These are phyloP conservation scores for Fusarium udum DNA, from an alignment of 2,329 filamentous ascomycete species.

Conservation along the genomic window DNA sequence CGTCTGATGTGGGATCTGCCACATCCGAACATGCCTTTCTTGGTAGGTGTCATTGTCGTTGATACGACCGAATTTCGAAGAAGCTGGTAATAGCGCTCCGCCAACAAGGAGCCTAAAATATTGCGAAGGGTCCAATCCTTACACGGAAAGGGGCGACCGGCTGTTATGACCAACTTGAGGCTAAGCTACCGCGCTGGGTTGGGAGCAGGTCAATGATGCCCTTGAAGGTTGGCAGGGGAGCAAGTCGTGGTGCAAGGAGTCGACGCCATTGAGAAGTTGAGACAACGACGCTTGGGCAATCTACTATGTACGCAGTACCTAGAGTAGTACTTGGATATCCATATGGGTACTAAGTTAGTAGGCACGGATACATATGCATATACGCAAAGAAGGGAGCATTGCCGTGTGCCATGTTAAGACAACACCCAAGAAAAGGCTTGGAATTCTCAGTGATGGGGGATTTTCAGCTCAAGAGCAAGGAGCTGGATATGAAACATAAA, in stretches of 20 bases:
- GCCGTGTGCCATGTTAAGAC: not conserved
- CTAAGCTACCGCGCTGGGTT: constrained; percentile 16
- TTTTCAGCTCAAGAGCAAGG: constrained; percentile 1
- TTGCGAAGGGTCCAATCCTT: not conserved
- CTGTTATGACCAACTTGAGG: constrained; percentile 2
- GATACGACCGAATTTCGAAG: not conserved
- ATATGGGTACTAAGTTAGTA: not conserved
- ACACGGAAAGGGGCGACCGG: constrained; percentile 5
- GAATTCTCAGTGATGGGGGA: constrained; percentile 1
- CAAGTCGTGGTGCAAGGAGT: not conserved
- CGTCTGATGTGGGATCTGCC: constrained; percentile 9
- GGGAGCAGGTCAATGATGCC: constrained; percentile 4
- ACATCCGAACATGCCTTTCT: constrained; percentile 9
- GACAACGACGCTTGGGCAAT: constrained; percentile 3
- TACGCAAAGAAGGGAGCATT: not conserved
- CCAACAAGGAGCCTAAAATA: constrained; percentile 6
- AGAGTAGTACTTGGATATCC: not conserved
- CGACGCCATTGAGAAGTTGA: not conserved
- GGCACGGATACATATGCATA: not conserved
- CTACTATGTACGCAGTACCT: not conserved
- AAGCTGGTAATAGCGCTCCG: constrained; percentile 10
- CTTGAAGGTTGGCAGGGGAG: constrained; percentile 25
- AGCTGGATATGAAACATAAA: not conserved
- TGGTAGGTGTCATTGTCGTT: constrained; percentile 16
- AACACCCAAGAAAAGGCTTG: constrained; percentile 5